Conservation (phyloP, 768 basidiomycete species). For the Mycena chlorophos region DNA sequence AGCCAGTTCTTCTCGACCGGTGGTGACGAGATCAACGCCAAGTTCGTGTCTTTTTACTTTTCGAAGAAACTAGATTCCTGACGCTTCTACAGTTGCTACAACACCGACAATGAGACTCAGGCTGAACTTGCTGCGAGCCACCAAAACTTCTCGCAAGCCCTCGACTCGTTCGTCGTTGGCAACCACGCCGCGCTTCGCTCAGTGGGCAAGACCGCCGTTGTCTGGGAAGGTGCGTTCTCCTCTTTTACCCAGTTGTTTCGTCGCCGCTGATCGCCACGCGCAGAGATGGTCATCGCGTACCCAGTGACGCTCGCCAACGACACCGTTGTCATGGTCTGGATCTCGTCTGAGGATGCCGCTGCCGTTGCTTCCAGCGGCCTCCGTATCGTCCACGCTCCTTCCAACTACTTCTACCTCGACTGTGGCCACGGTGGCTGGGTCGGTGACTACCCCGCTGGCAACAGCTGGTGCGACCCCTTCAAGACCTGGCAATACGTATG, state of each 20-base stretch:
- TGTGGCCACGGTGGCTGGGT: constrained; percentile 53
- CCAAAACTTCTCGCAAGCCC: constrained; percentile 47
- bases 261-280: neutral
- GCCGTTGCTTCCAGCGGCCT: constrained; percentile 41
- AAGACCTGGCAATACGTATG: constrained; percentile 52
- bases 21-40: constrained; percentile 60
- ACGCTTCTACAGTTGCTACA: constrained; percentile 36
- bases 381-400: constrained; percentile 48
- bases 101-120: constrained; percentile 46
- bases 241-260: neutral
- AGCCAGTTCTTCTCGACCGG: constrained; percentile 56
- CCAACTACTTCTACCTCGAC: constrained; percentile 59
- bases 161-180: constrained; percentile 45
- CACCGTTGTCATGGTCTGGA: constrained; percentile 51
- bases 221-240: constrained; percentile 51
- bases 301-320: constrained; percentile 42
- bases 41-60: constrained; percentile 20
- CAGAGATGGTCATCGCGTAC: constrained; percentile 52
- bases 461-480: constrained; percentile 53
- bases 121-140: constrained; percentile 36
- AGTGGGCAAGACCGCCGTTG: constrained; percentile 55
- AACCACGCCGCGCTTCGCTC: constrained; percentile 46
- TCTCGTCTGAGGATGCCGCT: constrained; percentile 41
- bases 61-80: neutral
- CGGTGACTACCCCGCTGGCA: constrained; percentile 34